Base-by-base conservation (phyloP, 257 asterid species). In the Solanum pinnatisectum region DNA sequence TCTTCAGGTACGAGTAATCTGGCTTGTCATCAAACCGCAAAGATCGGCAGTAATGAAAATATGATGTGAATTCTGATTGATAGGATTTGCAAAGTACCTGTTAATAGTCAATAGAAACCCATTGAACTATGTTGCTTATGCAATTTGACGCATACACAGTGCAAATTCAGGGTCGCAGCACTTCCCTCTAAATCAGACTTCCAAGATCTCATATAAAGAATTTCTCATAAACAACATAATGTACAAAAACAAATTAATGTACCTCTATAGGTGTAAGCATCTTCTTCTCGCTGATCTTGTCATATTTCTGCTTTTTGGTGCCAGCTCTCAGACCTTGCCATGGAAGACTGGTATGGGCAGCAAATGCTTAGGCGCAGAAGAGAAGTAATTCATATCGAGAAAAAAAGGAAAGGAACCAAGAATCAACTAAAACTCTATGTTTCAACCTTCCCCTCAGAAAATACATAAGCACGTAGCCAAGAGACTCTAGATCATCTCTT, bases 61-160 rank as follows among this genome's bases (percentile, higher is more conserved):
- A 96, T 73, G 98, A 95, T 84, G 91, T 93, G 94, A 95, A 95
- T 91, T 96, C 99, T 23, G 97, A 92, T 56, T 98, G 96, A 91
- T 92, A 91, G 87, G 97, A 93, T 95, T 93, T 95, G 93, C 99
- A 96, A 60, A 96, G 96, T 93, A 93, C 98, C 99, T 95, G 92
- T 23, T 35, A 32, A 86, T 44, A 87, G 87, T 33, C 27, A 67
- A 79, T 25, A 85, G 40, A 78, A 23, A 56, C 72, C 76, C 44
- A 83, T 87, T 39, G 68, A 68, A 40, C 60, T 77, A 39, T 12
- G 20, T 39, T 77, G 84, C 44, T 77, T 39, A 77, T 77, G 84
- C 84, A 77, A 77, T 77, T n/a, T 76, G 59, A 76, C 16, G 18
- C 11, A 4, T 39, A 76, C 20, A 39, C 83, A 39, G 56, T 77